A percentile compares a stretch with the other conserved stretches of the same genome.
phyloP scores from a whole-genome alignment of 1,284 basidiomycete genomes.

The Heliocybe sulcata region DNA sequence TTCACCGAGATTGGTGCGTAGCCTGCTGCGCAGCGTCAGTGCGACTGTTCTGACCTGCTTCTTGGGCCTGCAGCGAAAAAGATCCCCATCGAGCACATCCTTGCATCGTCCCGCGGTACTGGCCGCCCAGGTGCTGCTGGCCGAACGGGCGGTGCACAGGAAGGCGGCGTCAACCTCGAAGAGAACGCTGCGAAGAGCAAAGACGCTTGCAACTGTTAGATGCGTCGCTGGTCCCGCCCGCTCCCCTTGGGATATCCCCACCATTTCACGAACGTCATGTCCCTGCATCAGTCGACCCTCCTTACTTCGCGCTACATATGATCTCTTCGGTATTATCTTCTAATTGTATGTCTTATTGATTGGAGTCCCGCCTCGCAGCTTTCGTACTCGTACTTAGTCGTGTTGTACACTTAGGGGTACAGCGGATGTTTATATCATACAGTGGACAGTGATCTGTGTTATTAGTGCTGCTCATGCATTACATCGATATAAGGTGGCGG shows the following conservation, averaged over 20 bases:
- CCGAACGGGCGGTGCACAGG: constrained; percentile 43
- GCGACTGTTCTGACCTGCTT: constrained; percentile 8
- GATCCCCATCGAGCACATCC: constrained; percentile 90
- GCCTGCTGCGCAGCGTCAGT: constrained; percentile 6
- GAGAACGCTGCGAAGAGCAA: constrained; percentile 62
- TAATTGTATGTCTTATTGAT: constrained; percentile 5
- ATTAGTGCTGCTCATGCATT: constrained; percentile 10
- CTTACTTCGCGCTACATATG: constrained; percentile 25
- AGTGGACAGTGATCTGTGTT: not conserved
- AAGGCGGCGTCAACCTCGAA: constrained; percentile 68
- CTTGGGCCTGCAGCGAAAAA: constrained; percentile 68
- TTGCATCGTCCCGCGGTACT: constrained; percentile 68
- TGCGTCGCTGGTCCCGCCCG: constrained; percentile 3
- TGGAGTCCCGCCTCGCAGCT: not conserved
- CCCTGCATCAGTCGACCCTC: constrained; percentile 10
- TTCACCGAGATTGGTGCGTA: constrained; percentile 95
- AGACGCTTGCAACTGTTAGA: constrained; percentile 73
- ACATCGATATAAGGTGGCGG: constrained; percentile 52
- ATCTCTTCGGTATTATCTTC: constrained; percentile 22
- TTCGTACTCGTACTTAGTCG: not conserved
- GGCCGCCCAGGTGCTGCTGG: constrained; percentile 56
- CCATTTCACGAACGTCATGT: constrained; percentile 1
- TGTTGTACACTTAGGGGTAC: constrained; percentile 1
- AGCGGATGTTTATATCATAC: not conserved
- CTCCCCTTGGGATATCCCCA: constrained; percentile 7